A percentile compares a stretch with the other conserved stretches of the same genome.
phyloP scores from a whole-genome alignment of 371 early-diverging fungal species.

The Syncephalis fuscata region DNA sequence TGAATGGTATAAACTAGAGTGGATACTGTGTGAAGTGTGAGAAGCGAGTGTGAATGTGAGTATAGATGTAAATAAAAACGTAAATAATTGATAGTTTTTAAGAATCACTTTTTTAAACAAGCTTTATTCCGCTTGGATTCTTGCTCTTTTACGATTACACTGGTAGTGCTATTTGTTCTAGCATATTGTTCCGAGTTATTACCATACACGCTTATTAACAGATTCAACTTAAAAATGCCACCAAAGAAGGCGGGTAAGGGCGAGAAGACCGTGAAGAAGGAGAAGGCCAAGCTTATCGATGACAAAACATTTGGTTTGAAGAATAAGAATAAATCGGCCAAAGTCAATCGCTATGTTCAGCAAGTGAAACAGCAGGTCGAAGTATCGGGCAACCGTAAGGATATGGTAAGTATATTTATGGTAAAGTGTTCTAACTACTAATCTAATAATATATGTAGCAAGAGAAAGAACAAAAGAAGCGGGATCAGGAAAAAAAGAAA shows the following conservation, averaged over 20 bases:
- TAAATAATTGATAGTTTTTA: too few species aligned
- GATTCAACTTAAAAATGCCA: slow-evolving; percentile 35
- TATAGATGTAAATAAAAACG: too few species aligned
- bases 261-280: slow-evolving; percentile 42
- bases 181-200: too few species aligned
- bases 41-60: too few species aligned
- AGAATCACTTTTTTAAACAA: too few species aligned
- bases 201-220: too few species aligned
- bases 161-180: too few species aligned
- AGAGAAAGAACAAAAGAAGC: slow-evolving; percentile 26
- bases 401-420: slow-evolving; percentile 14
- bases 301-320: slow-evolving; percentile 98
- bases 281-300: slow-evolving; percentile 73
- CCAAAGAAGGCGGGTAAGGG: slow-evolving; percentile 41
- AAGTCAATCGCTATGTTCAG: slow-evolving; percentile 78
- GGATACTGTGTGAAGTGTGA: too few species aligned
- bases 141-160: too few species aligned
- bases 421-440: not conserved
- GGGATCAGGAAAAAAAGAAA: slow-evolving; percentile 26
- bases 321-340: slow-evolving; percentile 85
- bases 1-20: too few species aligned
- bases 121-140: too few species aligned
- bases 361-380: slow-evolving; percentile 73
- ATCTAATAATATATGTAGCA: slow-evolving; percentile 15
- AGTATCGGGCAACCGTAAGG: slow-evolving; percentile 38